phyloP scores from a whole-genome alignment of 805 yeast species.

The Kuraishia capsulata region DNA sequence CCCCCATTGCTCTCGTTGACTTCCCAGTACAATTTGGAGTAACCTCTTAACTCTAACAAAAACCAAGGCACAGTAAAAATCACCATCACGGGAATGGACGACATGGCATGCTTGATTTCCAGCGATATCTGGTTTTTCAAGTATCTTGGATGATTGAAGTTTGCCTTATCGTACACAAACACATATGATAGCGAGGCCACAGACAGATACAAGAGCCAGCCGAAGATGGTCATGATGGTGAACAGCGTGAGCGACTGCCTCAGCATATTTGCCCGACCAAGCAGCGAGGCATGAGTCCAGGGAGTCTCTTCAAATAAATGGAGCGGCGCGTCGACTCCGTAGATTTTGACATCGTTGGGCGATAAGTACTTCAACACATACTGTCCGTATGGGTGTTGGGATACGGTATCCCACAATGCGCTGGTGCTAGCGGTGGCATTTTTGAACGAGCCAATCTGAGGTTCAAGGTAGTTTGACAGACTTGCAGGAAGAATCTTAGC shows the following conservation, averaged over 20 bases:
- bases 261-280: conserved; percentile 62
- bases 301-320: conserved; percentile 45
- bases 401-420: neutral
- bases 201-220: conserved; percentile 70
- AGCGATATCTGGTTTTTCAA: conserved; percentile 85
- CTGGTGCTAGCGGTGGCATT: neutral
- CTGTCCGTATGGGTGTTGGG: no score
- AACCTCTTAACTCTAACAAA: conserved; percentile 72
- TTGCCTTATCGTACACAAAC: conserved; percentile 77
- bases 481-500: conserved; percentile 59
- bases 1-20: conserved; percentile 59
- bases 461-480: conserved; percentile 24
- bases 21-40: conserved; percentile 67
- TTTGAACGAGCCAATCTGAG: neutral
- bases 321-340: conserved; percentile 34
- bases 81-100: conserved; percentile 89
- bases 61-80: conserved; percentile 85
- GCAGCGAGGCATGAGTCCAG: conserved; percentile 54
- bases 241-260: conserved; percentile 67
- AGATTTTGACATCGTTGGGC: conserved; percentile 22
- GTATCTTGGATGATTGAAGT: conserved; percentile 93
- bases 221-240: conserved; percentile 67
- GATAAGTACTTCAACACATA: neutral
- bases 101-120: conserved; percentile 70
- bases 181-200: conserved; percentile 73